These are phyloP conservation scores for Fusarium sarcochroum DNA, from an alignment of 2,329 filamentous ascomycete species.

Conservation along the genomic window DNA sequence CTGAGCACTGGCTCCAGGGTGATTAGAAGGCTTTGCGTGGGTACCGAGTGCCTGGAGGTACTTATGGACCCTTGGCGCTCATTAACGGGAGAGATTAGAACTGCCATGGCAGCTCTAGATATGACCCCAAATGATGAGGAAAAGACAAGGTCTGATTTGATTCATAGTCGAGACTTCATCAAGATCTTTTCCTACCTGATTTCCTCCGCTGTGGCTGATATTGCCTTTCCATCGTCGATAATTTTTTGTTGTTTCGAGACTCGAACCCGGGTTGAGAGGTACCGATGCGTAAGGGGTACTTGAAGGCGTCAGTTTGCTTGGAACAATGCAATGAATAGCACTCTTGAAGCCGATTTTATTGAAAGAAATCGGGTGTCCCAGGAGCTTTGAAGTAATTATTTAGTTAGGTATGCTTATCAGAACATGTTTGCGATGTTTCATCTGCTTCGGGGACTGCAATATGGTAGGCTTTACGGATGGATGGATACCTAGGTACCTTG, in stretches of 20 bases:
- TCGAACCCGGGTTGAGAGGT: conserved; percentile 5
- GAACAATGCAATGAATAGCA: conserved; percentile 13
- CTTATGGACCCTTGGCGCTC: not conserved
- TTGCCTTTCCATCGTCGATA: not conserved
- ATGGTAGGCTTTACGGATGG: not conserved
- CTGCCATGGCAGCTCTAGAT: not conserved
- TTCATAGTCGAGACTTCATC: accelerated
- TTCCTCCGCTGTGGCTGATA: not conserved
- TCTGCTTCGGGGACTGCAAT: not conserved
- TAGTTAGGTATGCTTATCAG: not conserved
- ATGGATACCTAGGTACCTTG: no score
- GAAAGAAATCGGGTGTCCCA: not conserved
- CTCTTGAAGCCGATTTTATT: not conserved
- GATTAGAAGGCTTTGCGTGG: not conserved
- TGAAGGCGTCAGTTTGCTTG: not conserved
- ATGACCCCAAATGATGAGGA: accelerated
- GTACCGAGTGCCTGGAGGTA: conserved; percentile 7
- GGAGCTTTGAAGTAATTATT: not conserved
- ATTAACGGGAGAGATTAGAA: not conserved
- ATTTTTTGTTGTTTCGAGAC: not conserved
- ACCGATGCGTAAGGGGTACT: conserved; percentile 5
- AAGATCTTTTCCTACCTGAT: accelerated
- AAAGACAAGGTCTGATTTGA: accelerated
- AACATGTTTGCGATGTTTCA: not conserved
- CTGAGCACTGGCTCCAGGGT: conserved; percentile 23